phyloP scores from a whole-genome alignment of 352 stramenopile genomes.

The Phytopythium cucurbitacearum region DNA sequence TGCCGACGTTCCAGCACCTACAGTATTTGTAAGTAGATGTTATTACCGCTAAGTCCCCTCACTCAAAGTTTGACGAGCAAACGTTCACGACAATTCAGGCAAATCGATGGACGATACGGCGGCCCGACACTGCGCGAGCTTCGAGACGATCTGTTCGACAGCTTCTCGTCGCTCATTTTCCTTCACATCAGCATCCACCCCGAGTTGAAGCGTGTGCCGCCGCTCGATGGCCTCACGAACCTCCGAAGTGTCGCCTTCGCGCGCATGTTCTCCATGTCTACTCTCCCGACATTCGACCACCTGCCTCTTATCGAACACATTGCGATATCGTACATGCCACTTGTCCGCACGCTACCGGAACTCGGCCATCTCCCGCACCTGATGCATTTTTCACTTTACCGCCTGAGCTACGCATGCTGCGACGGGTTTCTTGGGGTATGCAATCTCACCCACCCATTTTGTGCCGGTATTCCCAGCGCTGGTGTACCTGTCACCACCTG shows the following conservation, averaged over 20 bases:
- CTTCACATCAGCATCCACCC: constrained; percentile 31
- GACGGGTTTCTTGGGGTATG: constrained; percentile 29
- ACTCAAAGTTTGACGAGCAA: neutral
- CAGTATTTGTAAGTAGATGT: constrained; percentile 28
- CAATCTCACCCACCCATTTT: constrained; percentile 22
- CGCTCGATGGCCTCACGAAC: constrained; percentile 21
- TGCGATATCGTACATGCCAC: constrained; percentile 15
- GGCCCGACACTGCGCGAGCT: constrained; percentile 19
- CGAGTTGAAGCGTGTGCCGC: constrained; percentile 16
- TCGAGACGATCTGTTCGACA: constrained; percentile 21
- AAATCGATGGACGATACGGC: constrained; percentile 34
- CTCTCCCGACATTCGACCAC: constrained; percentile 20
- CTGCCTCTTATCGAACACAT: constrained; percentile 17
- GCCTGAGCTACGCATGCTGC: constrained; percentile 23
- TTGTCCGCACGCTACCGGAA: constrained; percentile 17
- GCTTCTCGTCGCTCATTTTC: constrained; percentile 24
- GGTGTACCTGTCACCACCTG: constrained; percentile 7
- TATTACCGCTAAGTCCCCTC: neutral
- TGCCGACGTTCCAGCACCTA: constrained; percentile 23
- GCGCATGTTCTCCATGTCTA: constrained; percentile 11
- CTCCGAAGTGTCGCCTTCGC: constrained; percentile 27
- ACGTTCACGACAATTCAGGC: constrained; percentile 11
- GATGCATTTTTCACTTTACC: constrained; percentile 20
- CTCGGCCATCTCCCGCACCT: constrained; percentile 10
- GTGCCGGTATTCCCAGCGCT: neutral